Conservation (phyloP, 768 basidiomycete species). For the Termitomyces sp. region DNA sequence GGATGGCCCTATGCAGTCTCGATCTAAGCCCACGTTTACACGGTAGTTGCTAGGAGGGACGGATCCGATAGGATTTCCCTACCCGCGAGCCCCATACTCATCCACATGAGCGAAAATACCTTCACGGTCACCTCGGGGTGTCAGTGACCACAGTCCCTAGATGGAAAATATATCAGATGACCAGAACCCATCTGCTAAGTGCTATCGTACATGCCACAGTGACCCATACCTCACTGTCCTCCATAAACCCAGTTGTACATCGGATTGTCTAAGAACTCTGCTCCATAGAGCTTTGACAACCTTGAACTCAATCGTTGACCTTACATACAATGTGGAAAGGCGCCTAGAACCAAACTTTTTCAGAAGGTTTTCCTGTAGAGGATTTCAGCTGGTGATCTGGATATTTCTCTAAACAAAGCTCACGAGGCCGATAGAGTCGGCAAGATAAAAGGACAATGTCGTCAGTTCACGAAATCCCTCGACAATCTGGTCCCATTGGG, state of each 20-base stretch:
- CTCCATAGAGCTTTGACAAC: not conserved
- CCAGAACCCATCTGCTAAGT: not conserved
- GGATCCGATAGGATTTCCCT: not conserved
- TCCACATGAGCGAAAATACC: constrained; percentile 4
- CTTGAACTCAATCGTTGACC: not conserved
- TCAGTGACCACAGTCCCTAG: not conserved
- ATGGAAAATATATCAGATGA: not conserved
- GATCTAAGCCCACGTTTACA: not conserved
- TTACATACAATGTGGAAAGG: constrained; percentile 1
- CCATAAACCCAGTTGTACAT: not conserved
- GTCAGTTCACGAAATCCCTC: not conserved
- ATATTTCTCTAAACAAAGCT: not conserved
- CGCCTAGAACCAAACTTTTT: not conserved
- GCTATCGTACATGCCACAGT: constrained; percentile 1
- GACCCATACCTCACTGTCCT: not conserved
- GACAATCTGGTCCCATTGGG: not conserved
- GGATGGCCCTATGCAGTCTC: no score
- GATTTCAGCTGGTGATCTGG: not conserved
- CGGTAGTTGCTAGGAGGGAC: not conserved
- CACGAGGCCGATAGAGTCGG: not conserved
- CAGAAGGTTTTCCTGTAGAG: not conserved
- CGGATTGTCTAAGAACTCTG: not conserved
- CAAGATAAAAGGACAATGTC: not conserved
- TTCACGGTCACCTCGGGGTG: not conserved
- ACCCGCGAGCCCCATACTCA: constrained; percentile 3